phyloP scores from a whole-genome alignment of 2,329 filamentous ascomycete species.

The Epichloe sylvatica region DNA sequence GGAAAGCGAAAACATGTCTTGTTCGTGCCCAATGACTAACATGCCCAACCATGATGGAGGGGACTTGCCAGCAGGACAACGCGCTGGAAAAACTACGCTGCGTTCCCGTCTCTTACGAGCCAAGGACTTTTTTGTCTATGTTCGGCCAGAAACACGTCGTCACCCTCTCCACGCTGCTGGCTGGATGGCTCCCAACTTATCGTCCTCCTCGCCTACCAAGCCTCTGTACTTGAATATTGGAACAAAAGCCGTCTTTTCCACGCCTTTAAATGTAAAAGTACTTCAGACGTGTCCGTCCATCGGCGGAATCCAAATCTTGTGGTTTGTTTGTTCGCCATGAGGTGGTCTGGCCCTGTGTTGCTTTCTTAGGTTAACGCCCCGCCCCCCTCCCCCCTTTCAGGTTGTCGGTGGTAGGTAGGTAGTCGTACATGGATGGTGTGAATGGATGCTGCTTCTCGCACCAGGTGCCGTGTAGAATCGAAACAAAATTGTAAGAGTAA shows the following conservation, averaged over 20 bases:
- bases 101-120: not conserved
- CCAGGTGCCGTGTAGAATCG: constrained; percentile 2
- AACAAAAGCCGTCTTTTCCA: not conserved
- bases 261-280: not conserved
- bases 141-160: not conserved
- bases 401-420: too few relatives aligned
- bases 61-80: too few relatives aligned
- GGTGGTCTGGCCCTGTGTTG: not conserved
- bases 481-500: not conserved
- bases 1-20: not conserved
- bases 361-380: not conserved
- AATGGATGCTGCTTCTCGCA: not conserved
- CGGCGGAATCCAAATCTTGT: not conserved
- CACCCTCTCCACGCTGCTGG: not conserved
- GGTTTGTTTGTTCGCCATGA: not conserved
- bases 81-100: too few relatives aligned
- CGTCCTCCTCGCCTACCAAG: not conserved
- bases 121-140: not conserved
- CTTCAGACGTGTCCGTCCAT: not conserved
- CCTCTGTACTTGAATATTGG: not conserved
- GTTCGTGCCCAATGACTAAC: not conserved
- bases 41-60: not conserved
- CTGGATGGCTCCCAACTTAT: too few relatives aligned
- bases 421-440: not conserved
- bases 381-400: too few relatives aligned